These are phyloP conservation scores for Pyronema omphalodes DNA, from an alignment of 495 filamentous ascomycete species.

Conservation along the genomic window DNA sequence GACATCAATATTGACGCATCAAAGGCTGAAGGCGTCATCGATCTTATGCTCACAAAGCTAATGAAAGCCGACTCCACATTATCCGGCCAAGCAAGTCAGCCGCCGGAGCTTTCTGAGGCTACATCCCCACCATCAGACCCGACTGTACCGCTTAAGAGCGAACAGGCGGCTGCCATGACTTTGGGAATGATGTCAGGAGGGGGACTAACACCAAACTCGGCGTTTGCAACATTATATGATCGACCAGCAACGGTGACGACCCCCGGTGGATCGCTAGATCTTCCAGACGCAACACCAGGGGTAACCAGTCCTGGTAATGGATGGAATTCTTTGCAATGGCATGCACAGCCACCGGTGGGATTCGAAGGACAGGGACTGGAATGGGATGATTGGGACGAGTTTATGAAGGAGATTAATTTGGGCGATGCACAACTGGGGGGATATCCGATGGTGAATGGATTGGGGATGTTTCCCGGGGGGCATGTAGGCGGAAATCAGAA, in stretches of 20 bases:
- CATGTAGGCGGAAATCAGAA: no score
- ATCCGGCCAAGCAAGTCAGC: neutral
- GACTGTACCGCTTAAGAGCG: constrained; percentile 9
- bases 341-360: neutral
- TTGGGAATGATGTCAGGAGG: constrained; percentile 16
- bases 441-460: neutral
- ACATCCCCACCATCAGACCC: neutral
- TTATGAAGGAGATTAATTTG: constrained; percentile 23
- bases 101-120: neutral
- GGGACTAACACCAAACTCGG: constrained; percentile 9
- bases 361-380: neutral
- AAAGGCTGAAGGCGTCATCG: neutral
- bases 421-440: constrained; percentile 9
- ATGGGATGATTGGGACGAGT: constrained; percentile 22
- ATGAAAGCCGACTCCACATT: neutral
- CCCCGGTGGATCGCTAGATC: neutral
- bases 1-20: neutral
- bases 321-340: constrained; percentile 1
- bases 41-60: constrained; percentile 3
- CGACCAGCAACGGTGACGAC: constrained; percentile 5
- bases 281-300: neutral
- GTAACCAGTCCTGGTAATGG: no score
- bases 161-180: constrained; percentile 13
- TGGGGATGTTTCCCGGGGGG: neutral
- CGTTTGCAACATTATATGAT: constrained; percentile 14